phyloP scores from a whole-genome alignment of 495 filamentous ascomycete genomes.

The Cercophora sp. region DNA sequence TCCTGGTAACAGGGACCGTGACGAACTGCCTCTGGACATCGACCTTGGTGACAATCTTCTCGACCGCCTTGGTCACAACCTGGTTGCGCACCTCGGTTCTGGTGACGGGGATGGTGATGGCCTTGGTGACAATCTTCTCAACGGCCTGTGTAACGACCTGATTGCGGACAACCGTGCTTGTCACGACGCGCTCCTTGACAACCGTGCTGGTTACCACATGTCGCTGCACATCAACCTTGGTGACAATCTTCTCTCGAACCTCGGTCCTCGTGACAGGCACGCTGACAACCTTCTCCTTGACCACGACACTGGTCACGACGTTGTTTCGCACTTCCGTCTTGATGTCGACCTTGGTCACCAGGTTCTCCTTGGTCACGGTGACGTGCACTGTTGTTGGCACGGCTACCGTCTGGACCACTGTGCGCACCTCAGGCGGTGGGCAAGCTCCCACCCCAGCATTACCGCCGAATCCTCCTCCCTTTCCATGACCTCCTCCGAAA shows the following conservation, averaged over 20 bases:
- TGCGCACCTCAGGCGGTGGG: too few species aligned
- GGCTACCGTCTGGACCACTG: background rate
- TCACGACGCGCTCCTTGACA: constrained; percentile 1
- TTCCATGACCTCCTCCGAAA: background rate
- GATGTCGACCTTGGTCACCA: background rate
- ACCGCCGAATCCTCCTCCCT: too few species aligned
- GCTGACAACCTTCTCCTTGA: constrained; percentile 3
- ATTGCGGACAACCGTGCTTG: constrained; percentile 1
- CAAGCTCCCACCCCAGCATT: too few species aligned
- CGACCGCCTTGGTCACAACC: background rate
- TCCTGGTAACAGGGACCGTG: background rate
- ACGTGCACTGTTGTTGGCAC: constrained; percentile 8
- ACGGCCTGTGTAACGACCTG: background rate
- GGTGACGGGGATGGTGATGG: background rate
- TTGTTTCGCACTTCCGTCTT: background rate
- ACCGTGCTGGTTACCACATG: background rate
- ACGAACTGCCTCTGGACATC: background rate
- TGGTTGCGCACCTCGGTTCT: background rate
- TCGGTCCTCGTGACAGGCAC: background rate
- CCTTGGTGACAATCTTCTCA: background rate
- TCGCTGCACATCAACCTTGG: constrained; percentile 2
- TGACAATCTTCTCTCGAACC: constrained; percentile 2
- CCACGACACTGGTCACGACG: background rate
- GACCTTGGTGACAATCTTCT: background rate
- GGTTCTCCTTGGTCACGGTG: constrained; percentile 2